Base-by-base conservation (phyloP, 352 stramenopile species). In the Phytophthora uliginosa region DNA sequence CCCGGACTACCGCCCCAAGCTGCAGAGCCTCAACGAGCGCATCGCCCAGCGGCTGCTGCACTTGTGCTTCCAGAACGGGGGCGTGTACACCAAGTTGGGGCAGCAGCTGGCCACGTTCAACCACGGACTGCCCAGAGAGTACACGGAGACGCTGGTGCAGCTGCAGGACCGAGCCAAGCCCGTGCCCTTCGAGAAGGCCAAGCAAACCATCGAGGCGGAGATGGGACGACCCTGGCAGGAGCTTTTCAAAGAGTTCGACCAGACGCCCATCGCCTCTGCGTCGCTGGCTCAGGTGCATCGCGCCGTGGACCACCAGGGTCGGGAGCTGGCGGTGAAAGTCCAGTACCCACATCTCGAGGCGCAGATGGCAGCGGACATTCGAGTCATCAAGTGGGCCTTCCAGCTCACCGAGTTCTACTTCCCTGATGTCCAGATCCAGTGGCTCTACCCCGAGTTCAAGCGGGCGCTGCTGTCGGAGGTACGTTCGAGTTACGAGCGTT, bases 71-170 rank as follows among this genome's bases (percentile, higher is more conserved):
- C 71, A 80, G 5, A 99, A 99, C 78, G 94, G 90, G 40, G 97
- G 98, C 53, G 95, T 99, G 17, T 99, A 99, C 86, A 98, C 98
- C 58, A 99, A 99, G 79, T 94, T 99, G 8, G 98, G 97, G 8
- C 98, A 99, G 82, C 97, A 99, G 74, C 69, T 99, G 18, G 94
- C 97, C 6, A 98, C 98, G 69, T 91, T 99, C 54, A 98, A 99
- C 77, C 94, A 99, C 73, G 85, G 98, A 10, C 77, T 99, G 24
- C 98, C 98, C 15, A 83, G 84, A 38, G 96, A 99, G 80, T 99
- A 98, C 82, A 98, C 98, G 17, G 74, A 95, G 38, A 94, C 90
- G 36, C 73, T 99, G 8, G 91, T 86, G 1, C 86, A 86, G 26
- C 78, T 99, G 59, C 97, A 99, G 77, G 93, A 99, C 64, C 88